These are phyloP conservation scores for Fusarium vanettenii DNA, from an alignment of 2,329 filamentous ascomycete genomes.

Conservation along the genomic window DNA sequence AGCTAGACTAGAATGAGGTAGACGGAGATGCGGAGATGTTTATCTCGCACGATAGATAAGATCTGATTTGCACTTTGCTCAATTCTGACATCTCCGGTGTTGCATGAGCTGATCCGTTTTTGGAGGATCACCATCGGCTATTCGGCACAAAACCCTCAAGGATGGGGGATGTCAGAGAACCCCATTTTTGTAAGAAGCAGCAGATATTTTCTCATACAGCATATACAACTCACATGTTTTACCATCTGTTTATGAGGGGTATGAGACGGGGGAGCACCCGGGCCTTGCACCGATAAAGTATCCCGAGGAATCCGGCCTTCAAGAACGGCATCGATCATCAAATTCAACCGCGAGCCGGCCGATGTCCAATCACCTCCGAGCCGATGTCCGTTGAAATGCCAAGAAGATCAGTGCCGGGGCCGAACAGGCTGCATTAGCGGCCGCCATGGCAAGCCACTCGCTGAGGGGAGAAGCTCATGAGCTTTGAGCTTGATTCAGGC, in stretches of 20 bases:
- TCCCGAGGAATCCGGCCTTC: slow-evolving; percentile 6
- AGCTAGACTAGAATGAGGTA: background rate
- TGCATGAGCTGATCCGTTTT: slow-evolving; percentile 12
- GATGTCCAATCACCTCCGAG: slow-evolving; percentile 23
- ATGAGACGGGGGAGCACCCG: background rate
- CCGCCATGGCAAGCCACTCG: slow-evolving; percentile 11
- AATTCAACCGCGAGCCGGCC: slow-evolving; percentile 30
- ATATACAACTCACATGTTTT: background rate
- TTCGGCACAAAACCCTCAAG: background rate
- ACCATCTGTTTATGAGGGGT: background rate
- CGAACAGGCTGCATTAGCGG: slow-evolving; percentile 25
- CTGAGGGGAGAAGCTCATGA: background rate
- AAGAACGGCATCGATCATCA: background rate
- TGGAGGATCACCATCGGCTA: background rate
- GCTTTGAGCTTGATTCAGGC: background rate
- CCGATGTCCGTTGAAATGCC: slow-evolving; percentile 22
- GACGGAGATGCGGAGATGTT: slow-evolving; percentile 35
- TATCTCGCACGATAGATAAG: slow-evolving; percentile 20
- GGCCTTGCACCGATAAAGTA: slow-evolving; percentile 2
- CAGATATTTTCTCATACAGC: too few relatives aligned
- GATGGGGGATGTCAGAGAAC: background rate
- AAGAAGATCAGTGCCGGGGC: background rate
- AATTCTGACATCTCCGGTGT: slow-evolving; percentile 23
- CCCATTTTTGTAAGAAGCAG: background rate
- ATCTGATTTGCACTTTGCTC: slow-evolving; percentile 4